These are phyloP conservation scores for Sutorius australiensis DNA, from an alignment of 768 basidiomycete genomes.

Conservation along the genomic window DNA sequence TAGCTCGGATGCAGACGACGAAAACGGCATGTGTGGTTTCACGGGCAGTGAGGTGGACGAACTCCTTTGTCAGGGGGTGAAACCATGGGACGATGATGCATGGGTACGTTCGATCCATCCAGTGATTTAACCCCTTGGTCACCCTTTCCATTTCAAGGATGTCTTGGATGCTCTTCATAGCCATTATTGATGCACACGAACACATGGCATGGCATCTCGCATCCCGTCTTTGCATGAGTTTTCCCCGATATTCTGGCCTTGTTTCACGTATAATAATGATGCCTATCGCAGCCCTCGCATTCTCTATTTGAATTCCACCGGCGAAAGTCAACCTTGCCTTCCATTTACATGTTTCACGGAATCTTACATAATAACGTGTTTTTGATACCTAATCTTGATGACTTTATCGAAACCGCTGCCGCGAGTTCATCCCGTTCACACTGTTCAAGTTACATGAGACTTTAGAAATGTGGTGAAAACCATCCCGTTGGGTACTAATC, in stretches of 20 bases:
- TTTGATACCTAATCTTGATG: background rate
- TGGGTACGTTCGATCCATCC: constrained; percentile 24
- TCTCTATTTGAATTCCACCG: background rate
- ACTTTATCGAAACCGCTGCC: background rate
- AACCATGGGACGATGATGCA: constrained; percentile 46
- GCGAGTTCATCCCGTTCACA: too few relatives aligned
- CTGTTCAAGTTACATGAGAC: background rate
- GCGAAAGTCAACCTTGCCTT: background rate
- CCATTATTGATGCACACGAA: background rate
- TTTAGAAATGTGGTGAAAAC: background rate
- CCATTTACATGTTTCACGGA: background rate
- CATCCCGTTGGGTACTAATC: background rate
- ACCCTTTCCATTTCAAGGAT: constrained; percentile 10
- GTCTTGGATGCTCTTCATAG: constrained; percentile 9
- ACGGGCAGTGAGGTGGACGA: constrained; percentile 34
- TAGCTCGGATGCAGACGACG: background rate
- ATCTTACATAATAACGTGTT: background rate
- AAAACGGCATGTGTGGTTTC: constrained; percentile 22
- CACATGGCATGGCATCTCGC: background rate
- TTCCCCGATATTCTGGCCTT: background rate
- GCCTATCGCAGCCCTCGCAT: background rate
- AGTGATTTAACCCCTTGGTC: background rate
- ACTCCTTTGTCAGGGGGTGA: constrained; percentile 37
- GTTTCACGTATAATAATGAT: background rate
- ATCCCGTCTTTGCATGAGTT: background rate